phyloP scores from a whole-genome alignment of 2,329 filamentous ascomycete genomes.

The Aspergillus texensis region DNA sequence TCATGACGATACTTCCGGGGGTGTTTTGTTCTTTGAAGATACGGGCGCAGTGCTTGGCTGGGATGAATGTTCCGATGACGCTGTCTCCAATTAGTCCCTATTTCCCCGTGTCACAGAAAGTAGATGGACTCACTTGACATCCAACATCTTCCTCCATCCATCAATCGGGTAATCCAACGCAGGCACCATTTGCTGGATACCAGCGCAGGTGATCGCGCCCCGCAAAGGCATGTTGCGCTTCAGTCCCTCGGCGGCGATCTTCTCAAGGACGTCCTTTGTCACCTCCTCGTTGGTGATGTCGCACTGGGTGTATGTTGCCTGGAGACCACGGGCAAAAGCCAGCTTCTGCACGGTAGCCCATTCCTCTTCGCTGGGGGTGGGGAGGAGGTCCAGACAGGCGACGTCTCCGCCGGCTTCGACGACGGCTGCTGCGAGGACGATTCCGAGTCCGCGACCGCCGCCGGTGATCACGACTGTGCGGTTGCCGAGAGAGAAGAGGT shows the following conservation, averaged over 20 bases:
- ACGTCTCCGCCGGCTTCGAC: slow-evolving; percentile 55
- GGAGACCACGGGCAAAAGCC: slow-evolving; percentile 37
- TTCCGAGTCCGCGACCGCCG: slow-evolving; percentile 55
- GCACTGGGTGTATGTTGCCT: slow-evolving; percentile 48
- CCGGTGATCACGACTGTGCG: slow-evolving; percentile 52
- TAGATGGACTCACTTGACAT: slow-evolving; percentile 31
- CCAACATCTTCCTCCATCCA: slow-evolving; percentile 37
- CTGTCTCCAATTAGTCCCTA: slow-evolving; percentile 13
- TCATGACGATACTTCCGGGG: slow-evolving; percentile 65
- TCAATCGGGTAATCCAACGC: slow-evolving; percentile 51
- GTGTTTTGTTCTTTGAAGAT: slow-evolving; percentile 59
- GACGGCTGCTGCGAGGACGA: slow-evolving; percentile 53
- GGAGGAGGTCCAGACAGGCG: slow-evolving; percentile 52
- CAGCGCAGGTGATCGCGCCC: slow-evolving; percentile 50
- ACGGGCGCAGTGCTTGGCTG: slow-evolving; percentile 35
- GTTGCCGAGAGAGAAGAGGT: slow-evolving; percentile 50
- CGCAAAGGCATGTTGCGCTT: slow-evolving; percentile 25
- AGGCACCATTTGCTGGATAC: slow-evolving; percentile 52
- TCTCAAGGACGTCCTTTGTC: slow-evolving; percentile 39
- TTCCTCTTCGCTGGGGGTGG: slow-evolving; percentile 34
- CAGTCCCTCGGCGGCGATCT: slow-evolving; percentile 34
- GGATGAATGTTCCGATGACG: slow-evolving; percentile 41
- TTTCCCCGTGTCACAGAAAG: no score
- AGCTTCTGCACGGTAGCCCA: slow-evolving; percentile 49
- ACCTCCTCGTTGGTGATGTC: slow-evolving; percentile 52